These are phyloP conservation scores for Boletus sp. DNA, from an alignment of 1,284 basidiomycete genomes.

Conservation along the genomic window DNA sequence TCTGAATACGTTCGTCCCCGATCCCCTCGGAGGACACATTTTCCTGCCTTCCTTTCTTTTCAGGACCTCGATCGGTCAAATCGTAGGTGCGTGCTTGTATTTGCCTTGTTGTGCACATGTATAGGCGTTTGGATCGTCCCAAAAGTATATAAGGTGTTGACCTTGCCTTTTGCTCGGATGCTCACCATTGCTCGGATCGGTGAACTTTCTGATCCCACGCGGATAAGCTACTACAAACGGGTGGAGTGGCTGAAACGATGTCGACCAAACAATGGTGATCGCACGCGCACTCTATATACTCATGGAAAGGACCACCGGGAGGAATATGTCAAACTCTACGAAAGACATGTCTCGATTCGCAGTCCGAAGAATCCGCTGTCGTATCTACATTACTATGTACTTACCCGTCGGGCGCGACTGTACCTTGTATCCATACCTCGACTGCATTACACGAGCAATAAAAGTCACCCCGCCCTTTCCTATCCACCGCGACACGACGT, in stretches of 20 bases:
- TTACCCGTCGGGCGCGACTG: background rate
- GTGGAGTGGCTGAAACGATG: background rate
- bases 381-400: background rate
- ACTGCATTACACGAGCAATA: constrained; percentile 51
- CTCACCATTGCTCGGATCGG: background rate
- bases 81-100: too few species aligned
- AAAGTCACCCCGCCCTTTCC: constrained; percentile 60
- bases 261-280: background rate
- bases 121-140: too few species aligned
- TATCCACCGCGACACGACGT: constrained; percentile 43
- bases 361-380: background rate
- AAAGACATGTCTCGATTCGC: background rate
- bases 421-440: constrained; percentile 53
- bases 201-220: background rate
- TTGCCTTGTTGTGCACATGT: too few species aligned
- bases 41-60: too few species aligned
- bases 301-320: too few species aligned
- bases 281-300: too few species aligned
- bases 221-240: background rate
- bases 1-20: too few species aligned
- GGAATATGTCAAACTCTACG: background rate
- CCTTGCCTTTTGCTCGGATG: background rate
- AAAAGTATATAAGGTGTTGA: too few species aligned
- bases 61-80: too few species aligned
- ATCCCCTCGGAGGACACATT: too few species aligned